Evolutionary conservation across 257 asterid genomes (phyloP), one percentile per base, ranked within the genome.

Genomic region (Solanum chmielewskii): DNA sequence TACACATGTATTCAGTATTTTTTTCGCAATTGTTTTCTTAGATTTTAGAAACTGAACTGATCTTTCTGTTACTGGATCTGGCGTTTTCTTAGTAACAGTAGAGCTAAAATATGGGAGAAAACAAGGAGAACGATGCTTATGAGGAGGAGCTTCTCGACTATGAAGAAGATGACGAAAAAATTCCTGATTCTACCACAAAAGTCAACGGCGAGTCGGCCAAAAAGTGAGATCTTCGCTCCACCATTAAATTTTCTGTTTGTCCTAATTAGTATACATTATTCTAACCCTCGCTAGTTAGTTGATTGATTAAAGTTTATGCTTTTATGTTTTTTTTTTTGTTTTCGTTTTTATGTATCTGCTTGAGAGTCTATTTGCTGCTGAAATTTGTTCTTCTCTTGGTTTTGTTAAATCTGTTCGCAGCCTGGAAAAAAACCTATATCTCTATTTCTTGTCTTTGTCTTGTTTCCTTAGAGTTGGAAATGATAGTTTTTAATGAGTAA

Each of bases 91-190:
- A 73, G 87, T 35, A 76, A 76, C 20, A 85, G 73, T 45, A 3
- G 20, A 80, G 44, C 68, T 56, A 64, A 74, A 74, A 82, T 37
- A 96, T 96, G 99, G 96, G 94, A 42, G 98, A 96, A 21, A 91
- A 89, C 6, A 95, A 93, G 92, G 98, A 96, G 56, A 92, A 86
- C 93, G 99, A 96, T 37, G 97, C 95, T 2, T 96, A 95, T 90
- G 99, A 95, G 86, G 98, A 96, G 89, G 99, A 96, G 94, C 98
- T 96, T 81, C 94, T 96, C 74, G 99, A 96, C 91, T 96, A 96
- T 90, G 99, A 96, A 86, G 99, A 96, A 86, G 99, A 96, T 39
- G 99, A 96, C 25, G 98, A 96, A 62, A 95, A 94, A 85, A 94
- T 93, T 83, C 93, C 92, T 5, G 98, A 94, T 71, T 91, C 96